Evolutionary conservation across 495 filamentous ascomycete species (phyloP).

Genomic region (Aspergillus conjunctus): DNA sequence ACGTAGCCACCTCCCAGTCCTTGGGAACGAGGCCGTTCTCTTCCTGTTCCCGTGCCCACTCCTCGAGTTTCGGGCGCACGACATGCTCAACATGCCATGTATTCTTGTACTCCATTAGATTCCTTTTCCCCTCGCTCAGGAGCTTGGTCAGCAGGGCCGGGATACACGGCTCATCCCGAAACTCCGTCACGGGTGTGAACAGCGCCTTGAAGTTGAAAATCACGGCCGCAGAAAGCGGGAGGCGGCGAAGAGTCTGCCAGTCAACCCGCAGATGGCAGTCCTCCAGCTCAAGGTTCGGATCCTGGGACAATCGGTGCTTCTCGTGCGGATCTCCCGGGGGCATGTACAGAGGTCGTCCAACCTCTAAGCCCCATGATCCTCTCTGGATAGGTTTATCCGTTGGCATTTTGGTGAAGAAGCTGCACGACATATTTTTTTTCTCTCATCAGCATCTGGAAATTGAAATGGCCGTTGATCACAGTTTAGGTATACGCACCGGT

Average conservation of each 20-base stretch:
- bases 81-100: conserved; percentile 85
- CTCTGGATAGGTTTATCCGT: conserved; percentile 78
- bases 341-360: conserved; percentile 78
- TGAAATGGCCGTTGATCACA: background rate
- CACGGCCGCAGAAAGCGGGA: conserved; percentile 74
- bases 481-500: conserved; percentile 55
- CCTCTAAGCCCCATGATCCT: conserved; percentile 84
- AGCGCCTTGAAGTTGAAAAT: conserved; percentile 92
- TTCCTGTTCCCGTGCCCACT: conserved; percentile 71
- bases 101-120: conserved; percentile 79
- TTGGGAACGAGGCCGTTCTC: conserved; percentile 59
- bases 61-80: conserved; percentile 65
- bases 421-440: conserved; percentile 27
- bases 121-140: conserved; percentile 70
- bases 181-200: conserved; percentile 75
- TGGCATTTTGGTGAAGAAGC: conserved; percentile 81
- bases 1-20: conserved; percentile 73
- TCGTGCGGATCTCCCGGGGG: conserved; percentile 73
- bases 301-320: conserved; percentile 56
- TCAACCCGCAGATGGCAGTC: conserved; percentile 80
- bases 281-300: conserved; percentile 55
- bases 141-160: conserved; percentile 70
- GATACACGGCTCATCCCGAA: conserved; percentile 74
- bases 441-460: background rate
- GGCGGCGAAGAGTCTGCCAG: conserved; percentile 85